Evolutionary conservation across 2,329 filamentous ascomycete genomes (phyloP).

Genomic region (Diaporthe aspalathi): DNA sequence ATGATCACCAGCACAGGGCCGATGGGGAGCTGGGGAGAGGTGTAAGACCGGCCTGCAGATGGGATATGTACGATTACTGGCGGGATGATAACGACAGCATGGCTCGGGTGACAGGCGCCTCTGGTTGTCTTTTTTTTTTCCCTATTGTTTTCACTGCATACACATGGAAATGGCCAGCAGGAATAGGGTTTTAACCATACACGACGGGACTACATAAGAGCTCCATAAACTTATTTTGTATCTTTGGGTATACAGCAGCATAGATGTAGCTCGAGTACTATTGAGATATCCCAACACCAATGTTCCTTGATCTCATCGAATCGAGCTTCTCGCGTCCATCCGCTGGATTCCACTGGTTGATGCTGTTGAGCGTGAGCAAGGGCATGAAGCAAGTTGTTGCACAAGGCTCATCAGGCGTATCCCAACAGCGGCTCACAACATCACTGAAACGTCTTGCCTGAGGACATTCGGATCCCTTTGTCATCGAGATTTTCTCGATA

Average conservation of each 20-base stretch:
- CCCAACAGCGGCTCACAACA: neutral
- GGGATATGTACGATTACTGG: neutral
- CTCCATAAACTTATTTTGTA: conserved; percentile 7
- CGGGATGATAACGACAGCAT: conserved; percentile 19
- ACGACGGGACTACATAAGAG: neutral
- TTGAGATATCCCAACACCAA: conserved; percentile 7
- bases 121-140: neutral
- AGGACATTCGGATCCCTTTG: too few relatives aligned
- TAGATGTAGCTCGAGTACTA: conserved; percentile 31
- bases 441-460: too few relatives aligned
- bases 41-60: conserved; percentile 53
- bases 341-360: too few relatives aligned
- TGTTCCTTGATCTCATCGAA: neutral
- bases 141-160: neutral
- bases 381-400: neutral
- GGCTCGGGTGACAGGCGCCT: neutral
- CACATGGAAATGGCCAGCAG: neutral
- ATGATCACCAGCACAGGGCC: conserved; percentile 74
- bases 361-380: neutral
- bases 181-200: neutral
- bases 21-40: conserved; percentile 84
- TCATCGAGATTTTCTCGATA: neutral
- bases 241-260: conserved; percentile 11
- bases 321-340: too few relatives aligned
- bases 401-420: neutral